Conservation (phyloP, 1,284 basidiomycete genomes). For the Cystobasidium pallidum region DNA sequence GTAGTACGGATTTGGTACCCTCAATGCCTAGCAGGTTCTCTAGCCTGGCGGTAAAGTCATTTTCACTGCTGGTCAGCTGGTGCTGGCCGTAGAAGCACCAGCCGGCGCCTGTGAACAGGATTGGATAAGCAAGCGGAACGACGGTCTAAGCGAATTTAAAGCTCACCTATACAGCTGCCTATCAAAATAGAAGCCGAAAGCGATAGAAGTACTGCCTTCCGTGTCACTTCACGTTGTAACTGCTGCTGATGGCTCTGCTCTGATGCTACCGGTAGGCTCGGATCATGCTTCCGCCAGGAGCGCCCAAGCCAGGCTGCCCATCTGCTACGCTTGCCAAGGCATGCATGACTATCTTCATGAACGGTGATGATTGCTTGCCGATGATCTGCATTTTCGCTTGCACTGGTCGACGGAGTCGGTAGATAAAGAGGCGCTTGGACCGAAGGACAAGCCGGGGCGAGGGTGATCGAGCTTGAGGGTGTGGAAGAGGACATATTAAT, state of each 20-base stretch:
- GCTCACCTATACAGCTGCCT: constrained; percentile 4
- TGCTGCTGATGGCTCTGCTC: background rate
- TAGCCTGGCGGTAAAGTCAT: background rate
- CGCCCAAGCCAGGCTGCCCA: too few relatives aligned
- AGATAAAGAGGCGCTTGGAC: background rate
- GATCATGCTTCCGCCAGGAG: background rate
- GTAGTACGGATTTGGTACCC: background rate
- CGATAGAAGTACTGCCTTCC: background rate
- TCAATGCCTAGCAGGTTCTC: background rate
- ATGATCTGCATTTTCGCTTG: background rate
- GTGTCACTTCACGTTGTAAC: background rate
- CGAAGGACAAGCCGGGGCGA: background rate
- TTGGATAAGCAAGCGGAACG: background rate
- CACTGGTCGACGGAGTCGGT: background rate
- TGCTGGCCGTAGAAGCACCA: background rate
- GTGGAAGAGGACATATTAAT: background rate
- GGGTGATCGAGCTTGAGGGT: background rate
- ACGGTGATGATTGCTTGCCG: constrained; percentile 1
- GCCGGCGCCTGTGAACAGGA: background rate
- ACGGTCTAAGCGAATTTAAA: too few relatives aligned
- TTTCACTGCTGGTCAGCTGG: background rate
- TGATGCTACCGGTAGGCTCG: background rate
- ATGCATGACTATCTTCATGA: too few relatives aligned
- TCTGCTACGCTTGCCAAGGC: too few relatives aligned
- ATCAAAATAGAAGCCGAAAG: background rate